Evolutionary conservation across 2,329 filamentous ascomycete species (phyloP).

Genomic region (Penicillium sp.): DNA sequence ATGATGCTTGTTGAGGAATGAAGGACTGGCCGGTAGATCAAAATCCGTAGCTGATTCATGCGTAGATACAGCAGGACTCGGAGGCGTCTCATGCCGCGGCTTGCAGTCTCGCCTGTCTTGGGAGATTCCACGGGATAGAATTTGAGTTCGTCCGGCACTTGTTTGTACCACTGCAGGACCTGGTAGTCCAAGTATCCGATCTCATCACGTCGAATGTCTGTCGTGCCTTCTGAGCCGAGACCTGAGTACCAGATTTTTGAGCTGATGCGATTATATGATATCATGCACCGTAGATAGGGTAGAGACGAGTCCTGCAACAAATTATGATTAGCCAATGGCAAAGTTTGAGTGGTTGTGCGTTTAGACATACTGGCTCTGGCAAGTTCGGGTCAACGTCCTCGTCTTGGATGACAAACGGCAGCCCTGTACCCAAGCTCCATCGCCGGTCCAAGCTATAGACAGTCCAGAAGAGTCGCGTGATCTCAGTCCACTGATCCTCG

Average conservation of each 20-base stretch:
- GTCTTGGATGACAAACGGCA: constrained; percentile 84
- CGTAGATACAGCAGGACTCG: constrained; percentile 83
- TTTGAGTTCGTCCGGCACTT: constrained; percentile 65
- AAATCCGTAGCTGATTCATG: constrained; percentile 85
- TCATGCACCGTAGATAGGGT: constrained; percentile 81
- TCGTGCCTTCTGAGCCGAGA: constrained; percentile 66
- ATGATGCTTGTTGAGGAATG: constrained; percentile 83
- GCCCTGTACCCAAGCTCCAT: constrained; percentile 86
- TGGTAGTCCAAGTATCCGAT: constrained; percentile 81
- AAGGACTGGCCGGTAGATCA: constrained; percentile 83
- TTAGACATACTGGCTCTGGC: constrained; percentile 68
- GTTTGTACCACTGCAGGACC: constrained; percentile 82
- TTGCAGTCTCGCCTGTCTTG: constrained; percentile 52
- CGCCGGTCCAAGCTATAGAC: constrained; percentile 82
- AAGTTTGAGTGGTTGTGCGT: background rate
- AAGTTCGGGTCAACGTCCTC: constrained; percentile 79
- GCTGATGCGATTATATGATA: constrained; percentile 77
- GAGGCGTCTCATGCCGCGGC: constrained; percentile 70
- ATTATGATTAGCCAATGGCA: background rate
- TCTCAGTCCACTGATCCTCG: constrained; percentile 67
- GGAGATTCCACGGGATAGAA: constrained; percentile 61
- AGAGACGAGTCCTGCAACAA: constrained; percentile 42
- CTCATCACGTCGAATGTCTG: constrained; percentile 69
- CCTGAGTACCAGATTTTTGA: constrained; percentile 87
- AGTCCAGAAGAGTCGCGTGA: constrained; percentile 79